phyloP scores from a whole-genome alignment of 192 early-diverging fungal genomes.

The Rhizophagus sp. region DNA sequence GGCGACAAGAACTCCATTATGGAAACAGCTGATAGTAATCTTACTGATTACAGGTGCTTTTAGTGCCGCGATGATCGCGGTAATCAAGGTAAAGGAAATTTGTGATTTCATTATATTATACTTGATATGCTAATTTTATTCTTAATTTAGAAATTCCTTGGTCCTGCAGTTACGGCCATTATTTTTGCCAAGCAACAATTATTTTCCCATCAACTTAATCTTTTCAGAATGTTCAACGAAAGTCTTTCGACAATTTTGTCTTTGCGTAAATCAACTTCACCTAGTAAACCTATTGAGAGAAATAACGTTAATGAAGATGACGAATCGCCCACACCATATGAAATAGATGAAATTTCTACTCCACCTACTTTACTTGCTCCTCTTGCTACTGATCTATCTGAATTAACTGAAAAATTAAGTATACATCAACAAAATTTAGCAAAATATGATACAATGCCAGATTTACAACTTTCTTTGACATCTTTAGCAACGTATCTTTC shows the following conservation, averaged over 20 bases:
- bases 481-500: slow-evolving; percentile 13
- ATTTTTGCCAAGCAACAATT: slow-evolving; percentile 23
- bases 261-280: neutral
- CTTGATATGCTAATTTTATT: slow-evolving; percentile 5
- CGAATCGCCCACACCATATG: neutral
- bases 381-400: slow-evolving; percentile 18
- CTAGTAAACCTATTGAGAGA: neutral
- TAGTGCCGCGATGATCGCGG: neutral
- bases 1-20: neutral
- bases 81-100: neutral
- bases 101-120: neutral
- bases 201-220: slow-evolving; percentile 20
- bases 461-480: slow-evolving; percentile 11
- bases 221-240: slow-evolving; percentile 18
- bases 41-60: slow-evolving; percentile 17
- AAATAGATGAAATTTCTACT: slow-evolving; percentile 12
- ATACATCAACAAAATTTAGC: neutral
- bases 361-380: slow-evolving; percentile 1
- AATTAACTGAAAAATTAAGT: neutral
- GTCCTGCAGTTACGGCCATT: neutral
- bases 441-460: neutral
- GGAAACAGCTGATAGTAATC: neutral
- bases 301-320: neutral
- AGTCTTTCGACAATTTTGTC: slow-evolving; percentile 13
- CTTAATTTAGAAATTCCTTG: slow-evolving; percentile 22